phyloP scores from a whole-genome alignment of 2,329 filamentous ascomycete species.

The Aaosphaeria arxii region DNA sequence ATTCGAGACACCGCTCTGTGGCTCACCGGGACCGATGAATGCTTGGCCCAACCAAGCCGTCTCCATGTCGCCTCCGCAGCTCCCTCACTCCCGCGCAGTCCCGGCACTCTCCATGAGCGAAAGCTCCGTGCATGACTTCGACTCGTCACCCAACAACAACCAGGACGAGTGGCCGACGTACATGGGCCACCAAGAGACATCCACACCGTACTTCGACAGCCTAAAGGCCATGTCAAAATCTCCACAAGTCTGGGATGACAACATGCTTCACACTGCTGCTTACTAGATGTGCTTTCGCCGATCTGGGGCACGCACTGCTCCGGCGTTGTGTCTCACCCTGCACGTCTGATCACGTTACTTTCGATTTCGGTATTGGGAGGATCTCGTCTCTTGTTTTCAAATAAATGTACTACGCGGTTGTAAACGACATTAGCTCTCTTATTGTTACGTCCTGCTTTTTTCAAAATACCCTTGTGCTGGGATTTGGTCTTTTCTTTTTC shows the following conservation, averaged over 20 bases:
- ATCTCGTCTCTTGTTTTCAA: too few species aligned
- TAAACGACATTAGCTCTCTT: too few species aligned
- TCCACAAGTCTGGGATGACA: slow-evolving; percentile 40
- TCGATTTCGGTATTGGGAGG: too few species aligned
- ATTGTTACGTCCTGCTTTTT: too few species aligned
- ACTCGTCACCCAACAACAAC: slow-evolving; percentile 23
- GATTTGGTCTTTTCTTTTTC: too few species aligned
- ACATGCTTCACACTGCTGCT: slow-evolving; percentile 17
- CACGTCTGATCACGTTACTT: too few species aligned
- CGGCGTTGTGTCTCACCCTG: too few species aligned
- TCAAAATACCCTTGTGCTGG: too few species aligned
- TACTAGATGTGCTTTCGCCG: too few species aligned
- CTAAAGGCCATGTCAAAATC: slow-evolving; percentile 23
- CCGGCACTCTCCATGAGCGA: slow-evolving; percentile 26
- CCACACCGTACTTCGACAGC: slow-evolving; percentile 38
- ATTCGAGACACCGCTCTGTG: slow-evolving; percentile 10
- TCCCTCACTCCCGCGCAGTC: slow-evolving; percentile 13
- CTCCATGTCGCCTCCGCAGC: slow-evolving; percentile 15
- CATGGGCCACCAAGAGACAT: slow-evolving; percentile 17
- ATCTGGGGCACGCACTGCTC: too few species aligned
- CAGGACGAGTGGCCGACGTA: slow-evolving; percentile 50
- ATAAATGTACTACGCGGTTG: too few species aligned
- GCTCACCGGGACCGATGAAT: slow-evolving; percentile 14
- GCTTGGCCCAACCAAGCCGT: slow-evolving; percentile 14
- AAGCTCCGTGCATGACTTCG: slow-evolving; percentile 19